Evolutionary conservation across 768 basidiomycete species (phyloP).

Genomic region (Omphalotus guepiniiformis): DNA sequence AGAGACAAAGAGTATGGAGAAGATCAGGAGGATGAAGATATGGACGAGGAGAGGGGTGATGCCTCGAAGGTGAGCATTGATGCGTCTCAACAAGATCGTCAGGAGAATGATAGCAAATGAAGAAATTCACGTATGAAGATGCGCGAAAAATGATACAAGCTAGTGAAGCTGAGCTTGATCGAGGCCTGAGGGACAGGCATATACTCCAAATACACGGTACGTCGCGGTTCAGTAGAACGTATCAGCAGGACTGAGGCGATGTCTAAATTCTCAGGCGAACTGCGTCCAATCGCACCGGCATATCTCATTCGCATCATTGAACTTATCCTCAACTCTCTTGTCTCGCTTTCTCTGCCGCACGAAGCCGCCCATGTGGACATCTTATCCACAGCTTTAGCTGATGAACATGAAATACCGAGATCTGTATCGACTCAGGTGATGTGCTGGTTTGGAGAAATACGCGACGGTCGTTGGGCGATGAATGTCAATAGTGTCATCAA

Average conservation of each 20-base stretch:
- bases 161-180: conserved; percentile 68
- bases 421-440: conserved; percentile 66
- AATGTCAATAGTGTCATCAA: conserved; percentile 56
- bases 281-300: conserved; percentile 66
- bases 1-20: conserved; percentile 71
- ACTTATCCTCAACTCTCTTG: conserved; percentile 67
- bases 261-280: too few relatives aligned
- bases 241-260: too few relatives aligned
- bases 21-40: conserved; percentile 41
- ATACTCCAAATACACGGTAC: conserved; percentile 72
- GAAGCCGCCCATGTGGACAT: conserved; percentile 52
- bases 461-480: conserved; percentile 58
- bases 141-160: conserved; percentile 71
- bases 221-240: too few relatives aligned
- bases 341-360: conserved; percentile 55
- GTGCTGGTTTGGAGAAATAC: conserved; percentile 73
- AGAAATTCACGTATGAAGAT: conserved; percentile 52
- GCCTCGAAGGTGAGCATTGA: neutral
- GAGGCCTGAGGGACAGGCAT: conserved; percentile 60
- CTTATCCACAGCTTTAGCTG: conserved; percentile 56
- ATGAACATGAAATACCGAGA: conserved; percentile 68
- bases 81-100: neutral
- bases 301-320: conserved; percentile 72
- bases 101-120: neutral
- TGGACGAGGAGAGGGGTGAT: conserved; percentile 19